phyloP scores from a whole-genome alignment of 345 rosid genomes.

The Geranium brycei region DNA sequence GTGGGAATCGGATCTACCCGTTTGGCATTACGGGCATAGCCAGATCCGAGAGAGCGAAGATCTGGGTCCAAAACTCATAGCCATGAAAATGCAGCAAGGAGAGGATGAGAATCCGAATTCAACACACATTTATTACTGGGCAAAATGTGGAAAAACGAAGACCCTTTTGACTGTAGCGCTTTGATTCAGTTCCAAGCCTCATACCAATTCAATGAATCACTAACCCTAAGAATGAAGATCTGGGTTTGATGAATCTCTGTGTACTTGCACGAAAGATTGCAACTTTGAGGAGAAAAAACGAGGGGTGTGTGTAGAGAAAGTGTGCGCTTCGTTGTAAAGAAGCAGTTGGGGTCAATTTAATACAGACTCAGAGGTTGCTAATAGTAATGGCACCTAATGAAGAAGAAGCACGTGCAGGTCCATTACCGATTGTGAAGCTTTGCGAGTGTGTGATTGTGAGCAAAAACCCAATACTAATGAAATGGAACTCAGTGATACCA shows the following conservation, averaged over 20 bases:
- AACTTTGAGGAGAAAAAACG: slow-evolving; percentile 9
- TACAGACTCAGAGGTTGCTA: neutral
- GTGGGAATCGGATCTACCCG: slow-evolving; percentile 38
- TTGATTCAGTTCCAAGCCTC: neutral
- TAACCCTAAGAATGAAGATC: slow-evolving; percentile 14
- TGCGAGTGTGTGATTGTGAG: neutral
- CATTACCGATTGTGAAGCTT: slow-evolving; percentile 6
- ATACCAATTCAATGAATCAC: no score
- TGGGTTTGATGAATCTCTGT: slow-evolving; percentile 1
- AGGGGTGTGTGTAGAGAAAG: slow-evolving; percentile 18
- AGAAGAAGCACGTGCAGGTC: slow-evolving; percentile 47
- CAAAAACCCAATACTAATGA: neutral
- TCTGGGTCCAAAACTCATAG: slow-evolving; percentile 5
- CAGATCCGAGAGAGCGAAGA: slow-evolving; percentile 17
- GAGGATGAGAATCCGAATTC: neutral
- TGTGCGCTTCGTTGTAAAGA: slow-evolving; percentile 41
- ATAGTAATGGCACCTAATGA: slow-evolving; percentile 15
- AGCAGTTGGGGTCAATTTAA: slow-evolving; percentile 32
- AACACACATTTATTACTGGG: neutral
- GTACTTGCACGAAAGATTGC: slow-evolving; percentile 9
- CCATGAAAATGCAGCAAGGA: neutral
- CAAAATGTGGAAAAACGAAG: neutral
- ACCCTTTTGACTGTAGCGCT: neutral
- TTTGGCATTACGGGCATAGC: slow-evolving; percentile 43
- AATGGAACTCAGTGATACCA: slow-evolving; percentile 1